These are phyloP conservation scores for Eutypa lata DNA, from an alignment of 2,329 filamentous ascomycete genomes.

Conservation along the genomic window DNA sequence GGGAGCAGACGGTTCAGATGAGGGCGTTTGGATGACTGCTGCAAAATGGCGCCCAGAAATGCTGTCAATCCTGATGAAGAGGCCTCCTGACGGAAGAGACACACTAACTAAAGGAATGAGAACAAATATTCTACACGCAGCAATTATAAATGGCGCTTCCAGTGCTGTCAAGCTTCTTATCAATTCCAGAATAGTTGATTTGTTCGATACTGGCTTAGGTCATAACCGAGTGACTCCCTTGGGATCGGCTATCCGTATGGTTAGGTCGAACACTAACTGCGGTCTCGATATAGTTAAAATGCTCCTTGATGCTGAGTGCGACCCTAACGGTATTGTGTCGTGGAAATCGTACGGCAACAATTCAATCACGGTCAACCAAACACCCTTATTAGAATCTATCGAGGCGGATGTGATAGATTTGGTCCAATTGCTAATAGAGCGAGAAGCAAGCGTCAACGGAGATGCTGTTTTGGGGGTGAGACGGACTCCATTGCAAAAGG, in stretches of 20 bases:
- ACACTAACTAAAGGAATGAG: neutral
- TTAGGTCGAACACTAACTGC: neutral
- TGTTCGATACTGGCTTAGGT: neutral
- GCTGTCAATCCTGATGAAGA: neutral
- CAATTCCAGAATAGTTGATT: neutral
- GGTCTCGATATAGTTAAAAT: neutral
- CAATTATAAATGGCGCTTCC: neutral
- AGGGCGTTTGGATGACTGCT: neutral
- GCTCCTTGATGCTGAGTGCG: conserved; percentile 1
- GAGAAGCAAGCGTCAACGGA: neutral
- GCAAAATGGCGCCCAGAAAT: neutral
- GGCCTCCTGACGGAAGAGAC: neutral
- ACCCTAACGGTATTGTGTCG: neutral
- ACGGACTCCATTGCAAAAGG: conserved; percentile 2
- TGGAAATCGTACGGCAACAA: neutral
- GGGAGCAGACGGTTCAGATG: neutral
- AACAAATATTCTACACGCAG: neutral
- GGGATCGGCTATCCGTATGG: neutral
- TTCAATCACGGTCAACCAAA: no score
- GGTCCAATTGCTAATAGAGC: conserved; percentile 1
- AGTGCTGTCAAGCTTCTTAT: neutral
- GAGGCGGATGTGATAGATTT: neutral
- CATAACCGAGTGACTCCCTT: neutral
- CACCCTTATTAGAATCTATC: neutral
- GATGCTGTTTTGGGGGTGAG: neutral